These are phyloP conservation scores for Diplocarpon mali DNA, from an alignment of 2,329 filamentous ascomycete species.

Conservation along the genomic window DNA sequence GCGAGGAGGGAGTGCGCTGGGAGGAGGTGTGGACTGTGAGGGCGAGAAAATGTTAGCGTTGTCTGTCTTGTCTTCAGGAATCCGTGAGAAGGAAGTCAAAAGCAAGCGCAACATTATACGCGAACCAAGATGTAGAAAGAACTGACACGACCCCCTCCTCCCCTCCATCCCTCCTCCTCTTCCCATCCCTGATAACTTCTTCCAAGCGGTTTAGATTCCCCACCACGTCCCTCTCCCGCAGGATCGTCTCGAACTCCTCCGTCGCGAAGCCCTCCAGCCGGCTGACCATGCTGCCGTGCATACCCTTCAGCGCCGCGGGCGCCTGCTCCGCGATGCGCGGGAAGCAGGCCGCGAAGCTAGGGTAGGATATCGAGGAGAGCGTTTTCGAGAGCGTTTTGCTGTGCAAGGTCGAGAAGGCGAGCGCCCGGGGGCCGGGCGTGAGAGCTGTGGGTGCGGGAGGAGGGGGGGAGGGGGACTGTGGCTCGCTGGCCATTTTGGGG, in stretches of 20 bases:
- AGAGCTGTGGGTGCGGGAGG: constrained; percentile 15
- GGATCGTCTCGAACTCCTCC: constrained; percentile 44
- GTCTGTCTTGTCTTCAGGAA: not conserved
- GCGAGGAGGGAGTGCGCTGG: constrained; percentile 40
- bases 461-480: constrained; percentile 15
- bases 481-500: constrained; percentile 4
- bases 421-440: constrained; percentile 45
- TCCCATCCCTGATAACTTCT: constrained; percentile 41
- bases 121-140: no score
- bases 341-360: constrained; percentile 50
- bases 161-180: constrained; percentile 10
- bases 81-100: no score
- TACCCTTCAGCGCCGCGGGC: constrained; percentile 39
- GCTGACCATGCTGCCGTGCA: constrained; percentile 48
- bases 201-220: constrained; percentile 49
- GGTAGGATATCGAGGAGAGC: constrained; percentile 42
- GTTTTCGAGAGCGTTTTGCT: constrained; percentile 41
- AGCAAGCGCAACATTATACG: no score
- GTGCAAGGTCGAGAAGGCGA: constrained; percentile 43
- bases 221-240: constrained; percentile 41
- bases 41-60: not conserved
- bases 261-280: constrained; percentile 41
- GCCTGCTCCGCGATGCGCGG: constrained; percentile 44
- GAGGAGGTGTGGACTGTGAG: constrained; percentile 37
- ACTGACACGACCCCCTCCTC: not conserved